These are phyloP conservation scores for Hordeum marinum DNA, from an alignment of 176 grass and related monocot species.

Conservation along the genomic window DNA sequence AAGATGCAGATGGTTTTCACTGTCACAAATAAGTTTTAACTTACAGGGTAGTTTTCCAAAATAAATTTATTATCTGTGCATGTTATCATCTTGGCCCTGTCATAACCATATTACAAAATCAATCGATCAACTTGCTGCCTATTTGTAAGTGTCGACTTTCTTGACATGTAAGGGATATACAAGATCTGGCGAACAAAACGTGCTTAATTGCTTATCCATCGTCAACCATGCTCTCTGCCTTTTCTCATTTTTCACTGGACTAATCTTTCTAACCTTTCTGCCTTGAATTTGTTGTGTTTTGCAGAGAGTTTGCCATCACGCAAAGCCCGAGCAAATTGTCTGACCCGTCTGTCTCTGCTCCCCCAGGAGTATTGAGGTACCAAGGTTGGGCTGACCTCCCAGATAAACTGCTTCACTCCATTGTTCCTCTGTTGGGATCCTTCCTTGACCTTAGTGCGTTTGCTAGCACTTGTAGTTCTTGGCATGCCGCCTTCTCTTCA, in stretches of 20 bases:
- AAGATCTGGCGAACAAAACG: no score
- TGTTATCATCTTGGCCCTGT: not conserved
- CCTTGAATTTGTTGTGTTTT: not conserved
- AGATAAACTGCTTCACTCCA: not conserved
- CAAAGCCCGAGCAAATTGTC: not conserved
- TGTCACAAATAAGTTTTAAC: not conserved
- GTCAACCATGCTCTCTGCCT: not conserved
- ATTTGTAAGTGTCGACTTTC: no score
- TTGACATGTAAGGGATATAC: no score
- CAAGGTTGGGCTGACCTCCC: not conserved
- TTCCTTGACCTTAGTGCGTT: not conserved
- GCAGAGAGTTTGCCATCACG: not conserved
- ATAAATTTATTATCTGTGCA: not conserved
- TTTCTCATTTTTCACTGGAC: not conserved
- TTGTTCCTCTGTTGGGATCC: not conserved
- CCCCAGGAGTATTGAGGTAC: not conserved
- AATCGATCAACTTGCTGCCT: not conserved
- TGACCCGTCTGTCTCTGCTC: not conserved
- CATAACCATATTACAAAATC: not conserved
- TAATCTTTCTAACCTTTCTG: not conserved
- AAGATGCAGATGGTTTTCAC: not conserved
- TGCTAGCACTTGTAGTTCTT: not conserved
- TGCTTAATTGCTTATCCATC: no score
- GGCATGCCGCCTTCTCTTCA: not conserved
- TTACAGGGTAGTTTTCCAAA: not conserved